A percentile compares a stretch with the other conserved stretches of the same genome.
phyloP scores from a whole-genome alignment of 495 filamentous ascomycete species.

The Hypoxylon cercidicola region DNA sequence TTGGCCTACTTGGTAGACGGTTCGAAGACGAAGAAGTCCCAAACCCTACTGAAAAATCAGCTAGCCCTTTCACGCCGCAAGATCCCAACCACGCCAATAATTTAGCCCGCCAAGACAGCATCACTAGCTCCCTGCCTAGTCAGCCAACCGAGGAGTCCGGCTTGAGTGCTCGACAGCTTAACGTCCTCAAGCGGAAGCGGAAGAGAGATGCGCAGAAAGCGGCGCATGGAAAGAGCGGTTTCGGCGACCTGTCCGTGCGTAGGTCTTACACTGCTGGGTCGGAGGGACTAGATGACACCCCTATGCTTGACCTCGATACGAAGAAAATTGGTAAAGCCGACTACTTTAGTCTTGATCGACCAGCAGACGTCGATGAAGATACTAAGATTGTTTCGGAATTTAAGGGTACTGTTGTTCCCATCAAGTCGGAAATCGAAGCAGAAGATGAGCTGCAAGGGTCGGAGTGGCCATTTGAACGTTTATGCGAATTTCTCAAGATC shows the following conservation, averaged over 20 bases:
- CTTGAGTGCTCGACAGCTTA: conserved; percentile 90
- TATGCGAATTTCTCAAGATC: conserved; percentile 91
- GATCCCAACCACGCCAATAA: conserved; percentile 56
- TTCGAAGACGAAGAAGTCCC: conserved; percentile 86
- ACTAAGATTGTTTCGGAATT: conserved; percentile 94
- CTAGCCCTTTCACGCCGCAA: conserved; percentile 54
- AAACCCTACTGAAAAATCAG: conserved; percentile 50
- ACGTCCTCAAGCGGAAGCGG: conserved; percentile 90
- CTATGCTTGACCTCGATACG: conserved; percentile 67
- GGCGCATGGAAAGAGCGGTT: conserved; percentile 71
- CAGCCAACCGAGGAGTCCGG: conserved; percentile 71
- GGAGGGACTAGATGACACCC: conserved; percentile 64
- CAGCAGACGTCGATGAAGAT: conserved; percentile 79
- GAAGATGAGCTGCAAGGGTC: conserved; percentile 79
- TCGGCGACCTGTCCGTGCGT: conserved; percentile 85
- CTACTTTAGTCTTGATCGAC: conserved; percentile 86
- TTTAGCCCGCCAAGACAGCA: conserved; percentile 49
- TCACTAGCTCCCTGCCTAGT: conserved; percentile 39
- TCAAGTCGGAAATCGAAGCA: conserved; percentile 71
- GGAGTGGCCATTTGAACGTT: conserved; percentile 94
- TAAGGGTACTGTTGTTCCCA: conserved; percentile 76
- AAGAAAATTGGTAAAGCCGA: conserved; percentile 82
- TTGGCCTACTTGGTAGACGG: conserved; percentile 81
- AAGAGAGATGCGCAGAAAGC: conserved; percentile 86
- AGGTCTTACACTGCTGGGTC: conserved; percentile 67